phyloP scores from a whole-genome alignment of 805 yeast species.

The Monosporozyma solicola region DNA sequence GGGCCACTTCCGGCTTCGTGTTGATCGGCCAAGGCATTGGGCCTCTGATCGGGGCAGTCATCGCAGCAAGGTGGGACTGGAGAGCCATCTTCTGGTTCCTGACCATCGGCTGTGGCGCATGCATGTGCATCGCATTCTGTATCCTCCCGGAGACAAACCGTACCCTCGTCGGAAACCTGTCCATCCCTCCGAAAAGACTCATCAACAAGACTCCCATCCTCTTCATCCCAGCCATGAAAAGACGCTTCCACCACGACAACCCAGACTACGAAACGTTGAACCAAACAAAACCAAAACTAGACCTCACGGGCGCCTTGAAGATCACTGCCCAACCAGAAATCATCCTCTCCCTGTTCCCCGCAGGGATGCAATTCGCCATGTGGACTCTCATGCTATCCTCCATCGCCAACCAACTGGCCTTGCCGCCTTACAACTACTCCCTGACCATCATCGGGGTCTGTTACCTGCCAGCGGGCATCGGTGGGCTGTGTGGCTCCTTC shows the following conservation, averaged over 20 bases:
- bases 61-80: constrained; percentile 49
- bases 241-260: constrained; percentile 19
- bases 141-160: constrained; percentile 69
- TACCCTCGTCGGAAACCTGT: constrained; percentile 62
- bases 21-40: constrained; percentile 71
- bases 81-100: constrained; percentile 70
- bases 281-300: constrained; percentile 18
- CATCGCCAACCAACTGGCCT: constrained; percentile 44
- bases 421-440: constrained; percentile 39
- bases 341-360: constrained; percentile 44
- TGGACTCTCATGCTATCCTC: constrained; percentile 68
- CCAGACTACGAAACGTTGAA: constrained; percentile 28
- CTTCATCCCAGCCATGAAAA: constrained; percentile 12
- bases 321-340: constrained; percentile 40
- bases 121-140: constrained; percentile 29
- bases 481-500: constrained; percentile 55
- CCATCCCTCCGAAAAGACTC: constrained; percentile 41
- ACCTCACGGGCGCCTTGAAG: constrained; percentile 34
- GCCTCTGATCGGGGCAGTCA: constrained; percentile 47
- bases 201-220: constrained; percentile 41
- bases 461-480: constrained; percentile 66
- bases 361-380: constrained; percentile 52
- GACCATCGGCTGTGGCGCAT: constrained; percentile 50
- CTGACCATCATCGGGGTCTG: constrained; percentile 56
- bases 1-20: constrained; percentile 54